Percentiles rank a stretch among this genome's conserved stretches.
Conservation (phyloP, 2,329 filamentous ascomycete species). For the Claviceps sp. region DNA sequence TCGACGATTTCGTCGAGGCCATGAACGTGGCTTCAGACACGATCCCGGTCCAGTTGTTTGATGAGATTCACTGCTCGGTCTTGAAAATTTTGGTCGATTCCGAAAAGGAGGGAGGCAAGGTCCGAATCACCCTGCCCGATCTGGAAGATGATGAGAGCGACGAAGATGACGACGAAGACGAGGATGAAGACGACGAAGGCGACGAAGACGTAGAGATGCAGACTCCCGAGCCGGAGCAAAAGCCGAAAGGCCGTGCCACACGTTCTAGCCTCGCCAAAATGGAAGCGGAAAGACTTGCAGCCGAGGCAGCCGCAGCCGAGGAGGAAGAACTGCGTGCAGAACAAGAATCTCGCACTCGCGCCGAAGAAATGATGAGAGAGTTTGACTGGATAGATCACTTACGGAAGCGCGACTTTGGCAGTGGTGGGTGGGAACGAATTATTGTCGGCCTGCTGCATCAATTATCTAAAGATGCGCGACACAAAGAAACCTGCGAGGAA, state of each 20-base stretch:
- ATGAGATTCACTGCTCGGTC: slow-evolving; percentile 83
- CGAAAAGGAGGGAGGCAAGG: slow-evolving; percentile 61
- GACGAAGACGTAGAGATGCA: slow-evolving; percentile 40
- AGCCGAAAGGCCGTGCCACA: slow-evolving; percentile 57
- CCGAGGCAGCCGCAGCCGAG: slow-evolving; percentile 42
- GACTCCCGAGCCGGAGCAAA: slow-evolving; percentile 58
- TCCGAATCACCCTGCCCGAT: slow-evolving; percentile 67
- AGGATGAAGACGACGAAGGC: slow-evolving; percentile 33
- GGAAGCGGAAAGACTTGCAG: slow-evolving; percentile 56
- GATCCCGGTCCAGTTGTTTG: slow-evolving; percentile 68
- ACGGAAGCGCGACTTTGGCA: slow-evolving; percentile 67
- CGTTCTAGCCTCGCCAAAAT: slow-evolving; percentile 74
- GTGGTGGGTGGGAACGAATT: slow-evolving; percentile 86
- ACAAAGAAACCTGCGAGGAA: slow-evolving; percentile 61
- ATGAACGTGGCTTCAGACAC: slow-evolving; percentile 66
- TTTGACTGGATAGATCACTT: slow-evolving; percentile 81
- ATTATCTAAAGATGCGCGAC: slow-evolving; percentile 60
- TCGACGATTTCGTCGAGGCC: slow-evolving; percentile 88
- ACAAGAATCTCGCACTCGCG: slow-evolving; percentile 48
- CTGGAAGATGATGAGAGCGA: slow-evolving; percentile 60
- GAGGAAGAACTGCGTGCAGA: slow-evolving; percentile 31
- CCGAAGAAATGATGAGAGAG: slow-evolving; percentile 58
- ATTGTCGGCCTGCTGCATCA: slow-evolving; percentile 78
- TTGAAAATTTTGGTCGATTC: slow-evolving; percentile 74
- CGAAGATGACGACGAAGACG: slow-evolving; percentile 47